A percentile compares a stretch with the other conserved stretches of the same genome.
Conservation (phyloP, 768 basidiomycete genomes). For the Hygrocybe coccinea region DNA sequence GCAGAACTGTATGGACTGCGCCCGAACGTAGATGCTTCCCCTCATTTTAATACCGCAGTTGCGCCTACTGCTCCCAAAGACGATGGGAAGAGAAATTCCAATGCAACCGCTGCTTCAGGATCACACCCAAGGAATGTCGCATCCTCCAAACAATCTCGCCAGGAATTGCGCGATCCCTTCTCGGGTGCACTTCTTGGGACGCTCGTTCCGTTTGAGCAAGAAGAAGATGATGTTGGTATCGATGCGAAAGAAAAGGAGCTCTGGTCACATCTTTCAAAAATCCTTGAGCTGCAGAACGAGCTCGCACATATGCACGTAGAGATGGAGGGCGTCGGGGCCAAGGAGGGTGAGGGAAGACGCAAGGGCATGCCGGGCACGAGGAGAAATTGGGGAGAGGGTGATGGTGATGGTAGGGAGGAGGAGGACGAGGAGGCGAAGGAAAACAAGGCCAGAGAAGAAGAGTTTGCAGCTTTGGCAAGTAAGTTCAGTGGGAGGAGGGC, state of each 20-base stretch:
- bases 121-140: neutral
- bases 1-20: slow-evolving; percentile 41
- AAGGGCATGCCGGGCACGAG: slow-evolving; percentile 15
- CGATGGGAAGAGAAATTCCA: neutral
- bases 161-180: slow-evolving; percentile 26
- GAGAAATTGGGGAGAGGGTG: slow-evolving; percentile 16
- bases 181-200: slow-evolving; percentile 42
- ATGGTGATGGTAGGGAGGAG: slow-evolving; percentile 41
- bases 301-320: slow-evolving; percentile 68
- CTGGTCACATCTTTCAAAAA: slow-evolving; percentile 64
- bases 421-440: slow-evolving; percentile 52
- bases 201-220: slow-evolving; percentile 21
- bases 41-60: neutral
- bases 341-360: slow-evolving; percentile 1
- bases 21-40: slow-evolving; percentile 7
- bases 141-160: neutral
- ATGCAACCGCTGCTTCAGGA: neutral
- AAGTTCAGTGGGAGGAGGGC: slow-evolving; percentile 68
- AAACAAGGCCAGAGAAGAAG: slow-evolving; percentile 54
- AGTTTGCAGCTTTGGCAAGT: slow-evolving; percentile 62
- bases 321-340: slow-evolving; percentile 60
- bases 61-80: neutral
- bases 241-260: slow-evolving; percentile 43
- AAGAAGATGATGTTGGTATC: slow-evolving; percentile 11
- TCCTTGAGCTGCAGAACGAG: slow-evolving; percentile 68